Conservation (phyloP, 768 basidiomycete species). For the Phylloporus sp. region DNA sequence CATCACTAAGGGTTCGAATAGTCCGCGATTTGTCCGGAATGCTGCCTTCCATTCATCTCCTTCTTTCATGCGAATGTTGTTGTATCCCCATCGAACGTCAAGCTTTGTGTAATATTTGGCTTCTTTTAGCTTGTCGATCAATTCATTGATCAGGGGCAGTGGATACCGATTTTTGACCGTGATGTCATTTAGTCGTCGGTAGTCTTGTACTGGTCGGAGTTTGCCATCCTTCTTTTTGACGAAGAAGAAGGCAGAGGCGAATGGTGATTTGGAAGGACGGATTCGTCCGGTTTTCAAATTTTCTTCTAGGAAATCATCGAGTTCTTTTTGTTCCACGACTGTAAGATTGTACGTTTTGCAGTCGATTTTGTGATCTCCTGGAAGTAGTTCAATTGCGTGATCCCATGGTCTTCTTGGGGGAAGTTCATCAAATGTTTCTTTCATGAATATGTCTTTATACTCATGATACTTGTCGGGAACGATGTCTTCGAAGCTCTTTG, state of each 20-base stretch:
- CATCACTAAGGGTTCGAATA: no score
- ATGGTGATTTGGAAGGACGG: background rate
- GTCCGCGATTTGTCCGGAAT: background rate
- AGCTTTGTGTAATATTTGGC: no score
- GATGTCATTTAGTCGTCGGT: no score
- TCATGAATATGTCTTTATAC: background rate
- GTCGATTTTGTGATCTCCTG: background rate
- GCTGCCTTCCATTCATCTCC: background rate
- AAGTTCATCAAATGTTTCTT: no score
- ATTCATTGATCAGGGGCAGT: background rate
- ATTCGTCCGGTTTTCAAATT: no score
- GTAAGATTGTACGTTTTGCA: background rate
- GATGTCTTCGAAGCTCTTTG: no score
- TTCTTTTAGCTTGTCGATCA: no score
- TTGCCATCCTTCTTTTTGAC: no score
- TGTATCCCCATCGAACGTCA: no score
- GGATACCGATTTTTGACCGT: background rate
- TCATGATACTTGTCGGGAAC: background rate
- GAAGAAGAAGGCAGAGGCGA: background rate
- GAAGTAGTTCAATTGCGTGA: background rate
- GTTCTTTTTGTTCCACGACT: no score
- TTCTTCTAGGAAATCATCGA: no score
- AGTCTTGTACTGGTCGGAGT: no score
- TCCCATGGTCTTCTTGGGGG: background rate
- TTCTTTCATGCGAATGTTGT: background rate